These are phyloP conservation scores for Phytophthora sp. DNA, from an alignment of 352 stramenopile species.

Conservation along the genomic window DNA sequence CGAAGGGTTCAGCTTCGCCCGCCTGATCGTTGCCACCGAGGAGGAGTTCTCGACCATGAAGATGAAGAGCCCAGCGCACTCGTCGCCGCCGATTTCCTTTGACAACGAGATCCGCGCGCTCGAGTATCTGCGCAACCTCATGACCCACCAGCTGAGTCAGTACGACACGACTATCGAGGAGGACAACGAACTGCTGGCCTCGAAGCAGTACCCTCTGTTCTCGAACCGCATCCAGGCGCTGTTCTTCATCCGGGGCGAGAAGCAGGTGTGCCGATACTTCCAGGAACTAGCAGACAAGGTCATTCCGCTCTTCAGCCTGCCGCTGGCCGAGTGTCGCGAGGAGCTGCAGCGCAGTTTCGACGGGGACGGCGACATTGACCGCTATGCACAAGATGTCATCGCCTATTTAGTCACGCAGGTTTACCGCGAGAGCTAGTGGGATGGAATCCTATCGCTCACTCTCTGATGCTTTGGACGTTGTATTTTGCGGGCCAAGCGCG, in stretches of 20 bases:
- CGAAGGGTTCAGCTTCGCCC: slow-evolving; percentile 87
- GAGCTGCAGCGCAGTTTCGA: slow-evolving; percentile 78
- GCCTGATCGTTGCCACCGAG: slow-evolving; percentile 84
- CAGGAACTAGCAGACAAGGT: slow-evolving; percentile 83
- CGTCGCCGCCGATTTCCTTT: slow-evolving; percentile 83
- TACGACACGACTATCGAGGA: slow-evolving; percentile 90
- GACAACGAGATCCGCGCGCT: slow-evolving; percentile 85
- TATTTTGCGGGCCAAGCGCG: slow-evolving; percentile 19
- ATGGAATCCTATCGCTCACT: slow-evolving; percentile 11
- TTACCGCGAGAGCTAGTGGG: slow-evolving; percentile 73
- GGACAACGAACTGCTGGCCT: slow-evolving; percentile 84
- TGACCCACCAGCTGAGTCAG: slow-evolving; percentile 79
- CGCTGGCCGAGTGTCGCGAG: slow-evolving; percentile 70
- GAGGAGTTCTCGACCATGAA: slow-evolving; percentile 88
- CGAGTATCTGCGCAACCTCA: slow-evolving; percentile 73
- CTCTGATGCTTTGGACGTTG: slow-evolving; percentile 25
- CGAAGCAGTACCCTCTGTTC: slow-evolving; percentile 80
- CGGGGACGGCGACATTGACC: slow-evolving; percentile 80
- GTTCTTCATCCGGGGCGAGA: slow-evolving; percentile 91
- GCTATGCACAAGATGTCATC: slow-evolving; percentile 89
- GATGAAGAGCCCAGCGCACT: slow-evolving; percentile 77
- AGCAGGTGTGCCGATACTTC: slow-evolving; percentile 87
- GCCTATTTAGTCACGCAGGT: slow-evolving; percentile 89
- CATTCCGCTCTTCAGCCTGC: slow-evolving; percentile 81
- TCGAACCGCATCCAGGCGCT: slow-evolving; percentile 90